Evolutionary conservation across 2,329 filamentous ascomycete species (phyloP).

Genomic region (Aspergillus eucalypticola): DNA sequence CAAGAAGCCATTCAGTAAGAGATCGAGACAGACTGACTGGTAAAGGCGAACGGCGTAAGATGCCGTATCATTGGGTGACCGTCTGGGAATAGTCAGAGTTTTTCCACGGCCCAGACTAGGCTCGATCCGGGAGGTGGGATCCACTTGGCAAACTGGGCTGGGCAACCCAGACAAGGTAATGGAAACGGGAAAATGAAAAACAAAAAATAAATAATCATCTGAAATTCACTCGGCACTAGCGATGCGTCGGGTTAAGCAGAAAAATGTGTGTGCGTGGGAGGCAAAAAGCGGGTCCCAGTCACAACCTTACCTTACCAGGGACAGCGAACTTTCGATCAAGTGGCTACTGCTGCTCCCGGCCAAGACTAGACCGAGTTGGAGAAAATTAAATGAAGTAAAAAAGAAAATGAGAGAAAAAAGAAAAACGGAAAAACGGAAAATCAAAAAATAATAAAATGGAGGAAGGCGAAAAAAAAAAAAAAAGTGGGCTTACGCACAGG

Average conservation of each 20-base stretch:
- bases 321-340: conserved; percentile 20
- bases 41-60: conserved; percentile 17
- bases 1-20: neutral
- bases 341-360: conserved; percentile 25
- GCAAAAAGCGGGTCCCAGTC: conserved; percentile 13
- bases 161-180: conserved; percentile 17
- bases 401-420: conserved; percentile 13
- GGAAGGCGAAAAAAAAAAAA: conserved; percentile 21
- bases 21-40: conserved; percentile 3
- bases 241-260: conserved; percentile 24
- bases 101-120: conserved; percentile 16
- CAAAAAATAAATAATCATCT: conserved; percentile 14
- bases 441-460: conserved; percentile 8
- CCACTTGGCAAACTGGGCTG: conserved; percentile 14
- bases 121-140: conserved; percentile 10
- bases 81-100: conserved; percentile 24
- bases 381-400: conserved; percentile 8
- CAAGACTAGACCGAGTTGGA: conserved; percentile 13
- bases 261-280: conserved; percentile 19
- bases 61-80: conserved; percentile 18
- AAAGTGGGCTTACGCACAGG: conserved; percentile 29
- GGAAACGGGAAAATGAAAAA: conserved; percentile 9
- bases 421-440: conserved; percentile 11
- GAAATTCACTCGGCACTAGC: conserved; percentile 15
- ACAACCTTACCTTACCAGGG: conserved; percentile 19